Base-by-base conservation (phyloP, 345 rosid genomes). In the Citrus glauca region DNA sequence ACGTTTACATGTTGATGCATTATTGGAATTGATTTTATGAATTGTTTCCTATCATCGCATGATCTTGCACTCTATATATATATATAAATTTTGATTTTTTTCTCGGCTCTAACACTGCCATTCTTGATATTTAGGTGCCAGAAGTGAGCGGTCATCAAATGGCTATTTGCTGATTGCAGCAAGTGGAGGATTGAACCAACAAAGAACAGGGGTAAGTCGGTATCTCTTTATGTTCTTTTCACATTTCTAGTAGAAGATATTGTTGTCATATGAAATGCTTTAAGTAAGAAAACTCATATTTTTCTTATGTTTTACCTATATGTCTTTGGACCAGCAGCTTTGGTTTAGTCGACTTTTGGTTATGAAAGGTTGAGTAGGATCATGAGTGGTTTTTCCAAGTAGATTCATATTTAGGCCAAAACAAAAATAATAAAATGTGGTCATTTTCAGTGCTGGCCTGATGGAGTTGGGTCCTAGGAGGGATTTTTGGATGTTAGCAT, bases 151-250 rank as follows among this genome's bases (percentile, higher is more conserved):
- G 32, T 80, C 83, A 7, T 94, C 99, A 27, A 93, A 90, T 88
- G 99, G 99, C 28, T 97, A 94, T 91, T 82, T 94, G 90, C 98
- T 97, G 72, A 91, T 97, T 82, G 98, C 96, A 65, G 92, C 99
- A 72, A 97, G 99, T 83, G 98, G 99, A 75, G 98, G 99, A 71
- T 82, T 97, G 64, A 97, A 97, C 81, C 99, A 97, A 86, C 98
- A 97, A 89, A 93, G 98, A 85, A 97, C 98, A 63, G 98, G 99
- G 84, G 99, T 97, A 90, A 91, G 98, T 89, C 66, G 62, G 79
- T 68, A 38, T 70, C 17, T 40, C 22, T 37, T 66, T 65, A 24
- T 72, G 32, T 50, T 61, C 62, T 38, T 24, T 64, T 72, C 50
- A 33, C 73, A 63, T 37, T 67, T 35, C 28, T 30, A 42, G 60